Base-by-base conservation (phyloP, 106 monocot species). In the Acorus gramineus region DNA sequence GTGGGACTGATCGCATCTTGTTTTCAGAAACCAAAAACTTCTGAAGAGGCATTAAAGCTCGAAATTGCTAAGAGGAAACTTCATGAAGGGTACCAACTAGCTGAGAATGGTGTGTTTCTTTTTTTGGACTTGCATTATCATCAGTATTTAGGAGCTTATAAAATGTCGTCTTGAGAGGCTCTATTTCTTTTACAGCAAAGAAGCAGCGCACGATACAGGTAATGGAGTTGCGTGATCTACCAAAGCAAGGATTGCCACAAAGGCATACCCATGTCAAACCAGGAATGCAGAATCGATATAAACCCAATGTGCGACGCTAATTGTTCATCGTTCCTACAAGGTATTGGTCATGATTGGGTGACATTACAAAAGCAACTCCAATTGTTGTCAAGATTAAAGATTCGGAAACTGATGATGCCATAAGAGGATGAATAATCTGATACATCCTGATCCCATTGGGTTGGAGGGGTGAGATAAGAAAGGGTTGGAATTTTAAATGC, bases 51-150 rank as follows among this genome's bases (percentile, higher is more conserved):
- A 10, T 71, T 42, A 2, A 73, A 74, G 60, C 69, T 78, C 4
- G 78, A 78, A 56, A 28, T 58, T 11, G 73, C 78, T 3, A 78
- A 78, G 64, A 73, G 78, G 47, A 78, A 69, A 48, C 73, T 78
- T 59, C 57, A 66, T 14, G 74, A 74, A 49, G 57, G 79, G 4
- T 79, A 74, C 11, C 74, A 65, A 50, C 66, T 65, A 70, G 79
- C 69, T 4, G 74, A 79, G 5, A 74, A 73, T 43, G 74, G 79
- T 79, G 3, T 44, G 69, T 48, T 2, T 10, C 5, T 51, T 64
- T 6, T 2, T 58, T 14, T 50, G 4, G 59, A 28, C 4, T 59
- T 28, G 4, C 12, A 11, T 46, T 12, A 6, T 11, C 55, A 42
- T 14, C 14, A 46, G 42, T 4, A 10, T 50, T 65, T 13, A 4